Evolutionary conservation across 768 basidiomycete species (phyloP).

Genomic region (Phlebiopsis flavidoalba): DNA sequence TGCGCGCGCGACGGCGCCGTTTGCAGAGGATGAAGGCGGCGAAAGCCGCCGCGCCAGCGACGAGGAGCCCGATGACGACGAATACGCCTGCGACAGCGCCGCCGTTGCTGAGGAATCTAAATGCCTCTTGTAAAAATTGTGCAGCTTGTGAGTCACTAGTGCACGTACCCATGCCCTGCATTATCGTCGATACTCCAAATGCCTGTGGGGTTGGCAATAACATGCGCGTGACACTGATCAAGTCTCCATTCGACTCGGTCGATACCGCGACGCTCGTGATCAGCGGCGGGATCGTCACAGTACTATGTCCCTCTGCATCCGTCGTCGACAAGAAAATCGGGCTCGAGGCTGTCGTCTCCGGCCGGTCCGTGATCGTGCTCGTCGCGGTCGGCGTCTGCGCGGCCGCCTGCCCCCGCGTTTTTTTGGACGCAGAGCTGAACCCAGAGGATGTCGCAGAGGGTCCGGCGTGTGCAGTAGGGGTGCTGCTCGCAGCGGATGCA

Average conservation of each 20-base stretch:
- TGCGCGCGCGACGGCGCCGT: constrained; percentile 30
- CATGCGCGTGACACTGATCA: constrained; percentile 47
- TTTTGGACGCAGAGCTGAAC: neutral
- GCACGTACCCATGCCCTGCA: constrained; percentile 14
- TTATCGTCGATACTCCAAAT: constrained; percentile 21
- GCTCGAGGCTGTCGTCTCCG: constrained; percentile 40
- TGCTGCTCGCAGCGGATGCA: neutral
- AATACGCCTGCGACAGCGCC: constrained; percentile 75
- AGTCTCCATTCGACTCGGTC: constrained; percentile 37
- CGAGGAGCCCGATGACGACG: constrained; percentile 55
- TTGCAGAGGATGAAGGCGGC: constrained; percentile 39
- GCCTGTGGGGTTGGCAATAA: constrained; percentile 46
- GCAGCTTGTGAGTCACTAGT: neutral
- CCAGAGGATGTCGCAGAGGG: neutral
- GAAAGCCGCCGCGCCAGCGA: constrained; percentile 40
- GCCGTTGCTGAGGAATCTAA: constrained; percentile 60
- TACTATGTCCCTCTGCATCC: constrained; percentile 31
- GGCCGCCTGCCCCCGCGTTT: constrained; percentile 10
- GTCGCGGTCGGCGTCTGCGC: constrained; percentile 27
- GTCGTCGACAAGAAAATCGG: constrained; percentile 39
- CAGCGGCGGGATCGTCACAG: constrained; percentile 38
- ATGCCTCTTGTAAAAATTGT: neutral
- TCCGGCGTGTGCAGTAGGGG: neutral
- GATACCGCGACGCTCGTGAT: constrained; percentile 44
- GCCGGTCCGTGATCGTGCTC: constrained; percentile 36